Percentiles rank a stretch among this genome's conserved stretches.
Evolutionary conservation across 2,329 filamentous ascomycete species (phyloP).

Genomic region (Sarocladiaceae sp.): DNA sequence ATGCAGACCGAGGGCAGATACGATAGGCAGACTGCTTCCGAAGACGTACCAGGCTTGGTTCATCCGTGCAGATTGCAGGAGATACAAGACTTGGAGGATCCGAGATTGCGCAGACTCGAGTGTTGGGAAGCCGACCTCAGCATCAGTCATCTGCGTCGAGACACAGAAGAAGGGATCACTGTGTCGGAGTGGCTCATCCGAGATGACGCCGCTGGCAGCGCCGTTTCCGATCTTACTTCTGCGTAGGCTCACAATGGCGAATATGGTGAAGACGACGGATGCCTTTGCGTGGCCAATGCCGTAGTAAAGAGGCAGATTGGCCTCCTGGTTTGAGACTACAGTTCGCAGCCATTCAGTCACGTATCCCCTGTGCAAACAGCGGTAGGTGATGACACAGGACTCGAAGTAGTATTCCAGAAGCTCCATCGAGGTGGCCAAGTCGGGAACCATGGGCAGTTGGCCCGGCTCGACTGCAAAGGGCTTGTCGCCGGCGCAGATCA

Average conservation of each 20-base stretch:
- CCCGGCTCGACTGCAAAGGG: slow-evolving; percentile 17
- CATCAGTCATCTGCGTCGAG: slow-evolving; percentile 15
- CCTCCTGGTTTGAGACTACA: slow-evolving; percentile 29
- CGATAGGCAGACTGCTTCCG: slow-evolving; percentile 16
- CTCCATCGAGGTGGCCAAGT: slow-evolving; percentile 13
- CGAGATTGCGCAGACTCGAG: slow-evolving; percentile 18
- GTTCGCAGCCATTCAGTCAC: slow-evolving; percentile 40
- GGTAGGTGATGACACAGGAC: slow-evolving; percentile 51
- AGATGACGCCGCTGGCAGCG: background rate
- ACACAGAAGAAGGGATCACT: slow-evolving; percentile 21
- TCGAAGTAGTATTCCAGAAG: slow-evolving; percentile 46
- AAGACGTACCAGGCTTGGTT: slow-evolving; percentile 21
- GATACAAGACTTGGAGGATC: slow-evolving; percentile 17
- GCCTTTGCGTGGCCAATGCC: slow-evolving; percentile 38
- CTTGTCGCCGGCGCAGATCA: slow-evolving; percentile 22
- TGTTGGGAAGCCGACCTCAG: slow-evolving; percentile 19
- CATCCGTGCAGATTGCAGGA: slow-evolving; percentile 17
- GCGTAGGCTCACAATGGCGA: slow-evolving; percentile 42
- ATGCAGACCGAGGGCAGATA: slow-evolving; percentile 16
- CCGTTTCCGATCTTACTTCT: slow-evolving; percentile 19
- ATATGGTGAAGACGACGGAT: slow-evolving; percentile 39
- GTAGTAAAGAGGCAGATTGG: slow-evolving; percentile 27
- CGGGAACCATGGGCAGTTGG: slow-evolving; percentile 14
- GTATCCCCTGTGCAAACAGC: slow-evolving; percentile 47
- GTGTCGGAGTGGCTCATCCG: slow-evolving; percentile 10